phyloP scores from a whole-genome alignment of 306 rosid genomes.

The Castanopsis chinensis region DNA sequence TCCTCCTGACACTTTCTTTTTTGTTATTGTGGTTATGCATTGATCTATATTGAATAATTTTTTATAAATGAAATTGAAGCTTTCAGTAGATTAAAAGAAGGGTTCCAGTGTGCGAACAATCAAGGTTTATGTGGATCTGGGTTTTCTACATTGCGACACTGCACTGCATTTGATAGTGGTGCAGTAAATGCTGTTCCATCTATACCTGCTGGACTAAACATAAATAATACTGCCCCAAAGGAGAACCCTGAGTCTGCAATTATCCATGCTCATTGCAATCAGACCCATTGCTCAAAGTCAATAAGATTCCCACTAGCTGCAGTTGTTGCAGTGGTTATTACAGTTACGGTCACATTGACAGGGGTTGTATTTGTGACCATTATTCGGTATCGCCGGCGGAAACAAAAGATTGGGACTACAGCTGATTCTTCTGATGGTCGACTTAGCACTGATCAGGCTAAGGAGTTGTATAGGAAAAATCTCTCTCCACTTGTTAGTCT shows the following conservation, averaged over 20 bases:
- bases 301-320: constrained; percentile 41
- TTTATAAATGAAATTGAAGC: constrained; percentile 45
- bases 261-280: constrained; percentile 41
- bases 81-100: constrained; percentile 55
- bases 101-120: constrained; percentile 73
- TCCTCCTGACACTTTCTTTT: background rate
- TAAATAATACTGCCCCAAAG: constrained; percentile 18
- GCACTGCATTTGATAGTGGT: constrained; percentile 45
- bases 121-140: constrained; percentile 66
- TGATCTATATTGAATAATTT: constrained; percentile 25
- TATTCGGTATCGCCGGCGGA: constrained; percentile 52
- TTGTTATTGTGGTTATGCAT: background rate
- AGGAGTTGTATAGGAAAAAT: constrained; percentile 52
- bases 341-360: constrained; percentile 34
- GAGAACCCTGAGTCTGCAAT: constrained; percentile 56
- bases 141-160: constrained; percentile 52
- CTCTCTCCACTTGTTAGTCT: constrained; percentile 84
- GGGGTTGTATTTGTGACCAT: constrained; percentile 42
- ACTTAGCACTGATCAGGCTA: constrained; percentile 62
- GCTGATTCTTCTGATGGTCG: constrained; percentile 54
- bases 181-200: constrained; percentile 23
- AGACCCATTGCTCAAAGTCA: constrained; percentile 50
- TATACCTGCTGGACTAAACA: constrained; percentile 23
- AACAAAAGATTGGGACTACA: constrained; percentile 65
- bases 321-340: constrained; percentile 44